Percentiles rank a stretch among this genome's conserved stretches.
Evolutionary conservation across 2,329 filamentous ascomycete species (phyloP).

Genomic region (Tolypocladium album): DNA sequence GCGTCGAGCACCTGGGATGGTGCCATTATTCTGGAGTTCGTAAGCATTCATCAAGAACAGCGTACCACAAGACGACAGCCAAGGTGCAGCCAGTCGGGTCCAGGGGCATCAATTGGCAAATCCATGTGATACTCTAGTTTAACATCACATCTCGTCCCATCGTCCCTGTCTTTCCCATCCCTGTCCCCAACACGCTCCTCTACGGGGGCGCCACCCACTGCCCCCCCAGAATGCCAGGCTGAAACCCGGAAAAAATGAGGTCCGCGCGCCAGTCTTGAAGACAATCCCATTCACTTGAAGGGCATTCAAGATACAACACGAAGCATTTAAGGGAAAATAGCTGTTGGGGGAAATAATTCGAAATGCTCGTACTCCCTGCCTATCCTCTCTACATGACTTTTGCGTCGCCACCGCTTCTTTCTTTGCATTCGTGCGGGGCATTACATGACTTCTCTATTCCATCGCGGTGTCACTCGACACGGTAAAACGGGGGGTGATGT

Average conservation of each 20-base stretch:
- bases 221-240: background rate
- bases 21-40: background rate
- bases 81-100: background rate
- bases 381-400: constrained; percentile 31
- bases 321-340: constrained; percentile 8
- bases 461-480: constrained; percentile 16
- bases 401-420: constrained; percentile 21
- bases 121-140: background rate
- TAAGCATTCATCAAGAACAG: background rate
- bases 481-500: constrained; percentile 9
- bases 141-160: background rate
- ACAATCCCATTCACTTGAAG: constrained; percentile 23
- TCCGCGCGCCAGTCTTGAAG: constrained; percentile 2
- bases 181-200: background rate
- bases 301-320: constrained; percentile 14
- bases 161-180: background rate
- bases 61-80: background rate
- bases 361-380: constrained; percentile 25
- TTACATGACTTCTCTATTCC: constrained; percentile 32
- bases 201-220: background rate
- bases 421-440: constrained; percentile 18
- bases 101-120: background rate
- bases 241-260: background rate
- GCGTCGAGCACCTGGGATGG: background rate
- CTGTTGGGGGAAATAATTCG: constrained; percentile 6